Base-by-base conservation (phyloP, 106 monocot genomes). In the Dendrobium chrysotoxum region DNA sequence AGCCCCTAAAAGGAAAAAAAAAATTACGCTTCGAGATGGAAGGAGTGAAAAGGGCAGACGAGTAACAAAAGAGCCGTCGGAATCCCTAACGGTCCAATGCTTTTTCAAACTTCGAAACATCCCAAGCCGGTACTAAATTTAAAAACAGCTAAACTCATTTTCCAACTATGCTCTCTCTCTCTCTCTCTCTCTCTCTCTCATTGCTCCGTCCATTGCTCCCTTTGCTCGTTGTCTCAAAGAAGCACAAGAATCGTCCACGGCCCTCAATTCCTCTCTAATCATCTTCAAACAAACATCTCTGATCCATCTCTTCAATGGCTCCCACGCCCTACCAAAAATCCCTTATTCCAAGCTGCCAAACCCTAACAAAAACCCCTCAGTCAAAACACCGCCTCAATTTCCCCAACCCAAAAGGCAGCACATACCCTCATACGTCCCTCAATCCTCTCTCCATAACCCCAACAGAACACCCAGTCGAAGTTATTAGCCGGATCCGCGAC, bases 381-480 rank as follows among this genome's bases (percentile, higher is more conserved):
- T 81, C 89, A 21, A 94, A 90, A 84, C 98, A 95, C 20, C 92
- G 93, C 46, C 91, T 94, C 58, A 84, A 89, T 8, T 90, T 92
- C 88, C 44, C 83, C 74, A 85, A 82, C 68, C 86, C 77, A 0
- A 90, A 80, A 53, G 57, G 31, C 64, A 75, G 75, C 82, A 84
- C 50, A 1, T 13, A 50, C 50, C 50, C 12, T 64, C 78, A 12
- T 79, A 72, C 26, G 28, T 5, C 46, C 73, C 86, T 26, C 30
- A 81, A 40, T 25, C 80, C 39, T 64, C 42, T 50, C 75, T 28
- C 42, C 16, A 35, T 57, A 18, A 76, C 80, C 46, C 90, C 92
- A 23, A 93, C 95, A 16, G 98, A 95, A 85, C 98, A 99, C 86
- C 98, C 98, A 11, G 98, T 99, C 11, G 98, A 99, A 76, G 95